Base-by-base conservation (phyloP, 352 stramenopile genomes). In the Peronospora belbahrii region DNA sequence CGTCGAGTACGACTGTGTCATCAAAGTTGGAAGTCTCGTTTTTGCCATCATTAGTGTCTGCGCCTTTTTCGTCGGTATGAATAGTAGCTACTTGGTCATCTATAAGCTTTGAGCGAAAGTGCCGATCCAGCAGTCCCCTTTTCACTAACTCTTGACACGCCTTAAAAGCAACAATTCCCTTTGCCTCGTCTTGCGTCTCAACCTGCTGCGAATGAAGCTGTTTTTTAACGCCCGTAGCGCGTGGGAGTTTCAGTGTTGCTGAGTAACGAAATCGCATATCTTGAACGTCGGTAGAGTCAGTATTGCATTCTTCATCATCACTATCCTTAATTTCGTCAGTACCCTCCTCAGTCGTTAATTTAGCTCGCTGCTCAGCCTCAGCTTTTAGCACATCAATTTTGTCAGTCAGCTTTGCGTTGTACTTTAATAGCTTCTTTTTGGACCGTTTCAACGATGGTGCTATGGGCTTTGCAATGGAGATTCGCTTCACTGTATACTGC, bases 161-260 rank as follows among this genome's bases (percentile, higher is more conserved):
- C 49, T 91, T 84, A 41, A 87, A 94, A 3, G 82, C 79, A 5
- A 83, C 80, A 42, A 94, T 91, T 1, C 76, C 75, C 31, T 88
- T 91, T 7, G 82, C 79, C 59, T 88, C 71, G 0, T 61, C 52
- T 27, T 83, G 62, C 0, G 67, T 75, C 27, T 53, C 48, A 0
- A 91, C 79, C 31, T 80, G 79, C n/a, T 74, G 63, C 9, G 73
- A 88, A 31, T 62, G 48, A 2, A 88, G 62, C 37, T 82, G 58
- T 15, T 79, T 81, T 42, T 83, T 86, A 6, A 87, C 74, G 4
- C 67, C 56, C 0, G 91, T 48, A 20, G 62, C 67, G 9, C 62
- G 49, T 10, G 82, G 82, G 9, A 94, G 50, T 17, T 65, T 70
- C 28, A 94, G 53, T n/a, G 66, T 70, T 9, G 75, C 79, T 4